Evolutionary conservation across 306 rosid species (phyloP).

Genomic region (Vigna mungo): DNA sequence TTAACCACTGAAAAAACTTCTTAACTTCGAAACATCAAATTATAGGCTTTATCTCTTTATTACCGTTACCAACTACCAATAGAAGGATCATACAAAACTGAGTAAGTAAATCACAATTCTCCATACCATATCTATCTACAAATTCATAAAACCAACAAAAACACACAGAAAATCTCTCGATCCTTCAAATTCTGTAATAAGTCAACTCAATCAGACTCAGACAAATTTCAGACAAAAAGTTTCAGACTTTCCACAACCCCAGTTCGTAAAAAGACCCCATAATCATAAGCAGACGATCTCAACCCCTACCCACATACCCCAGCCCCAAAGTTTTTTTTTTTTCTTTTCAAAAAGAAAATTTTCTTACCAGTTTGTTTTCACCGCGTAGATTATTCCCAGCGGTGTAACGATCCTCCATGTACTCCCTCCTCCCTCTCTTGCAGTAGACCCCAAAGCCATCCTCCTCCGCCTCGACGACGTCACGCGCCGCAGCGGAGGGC

Average conservation of each 20-base stretch:
- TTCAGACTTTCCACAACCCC: slow-evolving; percentile 38
- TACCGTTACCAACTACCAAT: not conserved
- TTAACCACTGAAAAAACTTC: slow-evolving; percentile 11
- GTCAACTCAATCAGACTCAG: slow-evolving; percentile 27
- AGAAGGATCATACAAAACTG: slow-evolving; percentile 15
- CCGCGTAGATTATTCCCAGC: slow-evolving; percentile 73
- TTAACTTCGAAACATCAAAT: slow-evolving; percentile 25
- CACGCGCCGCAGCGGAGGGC: slow-evolving; percentile 62
- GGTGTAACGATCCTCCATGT: slow-evolving; percentile 91
- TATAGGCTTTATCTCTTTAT: not conserved
- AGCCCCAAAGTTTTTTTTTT: not conserved
- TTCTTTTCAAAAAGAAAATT: not conserved
- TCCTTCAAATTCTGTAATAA: slow-evolving; percentile 8
- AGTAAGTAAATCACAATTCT: not conserved
- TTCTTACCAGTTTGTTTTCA: slow-evolving; percentile 74
- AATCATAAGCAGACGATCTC: not conserved
- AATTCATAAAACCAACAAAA: slow-evolving; percentile 21
- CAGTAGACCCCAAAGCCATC: slow-evolving; percentile 75
- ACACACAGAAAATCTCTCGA: not conserved
- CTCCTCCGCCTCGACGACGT: slow-evolving; percentile 63
- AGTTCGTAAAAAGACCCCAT: slow-evolving; percentile 18
- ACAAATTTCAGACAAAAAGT: slow-evolving; percentile 23
- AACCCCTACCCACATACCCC: not conserved
- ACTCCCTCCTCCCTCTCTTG: slow-evolving; percentile 89
- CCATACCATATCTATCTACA: not conserved